These are phyloP conservation scores for Leccinum boreale DNA, from an alignment of 768 basidiomycete genomes.

Conservation along the genomic window DNA sequence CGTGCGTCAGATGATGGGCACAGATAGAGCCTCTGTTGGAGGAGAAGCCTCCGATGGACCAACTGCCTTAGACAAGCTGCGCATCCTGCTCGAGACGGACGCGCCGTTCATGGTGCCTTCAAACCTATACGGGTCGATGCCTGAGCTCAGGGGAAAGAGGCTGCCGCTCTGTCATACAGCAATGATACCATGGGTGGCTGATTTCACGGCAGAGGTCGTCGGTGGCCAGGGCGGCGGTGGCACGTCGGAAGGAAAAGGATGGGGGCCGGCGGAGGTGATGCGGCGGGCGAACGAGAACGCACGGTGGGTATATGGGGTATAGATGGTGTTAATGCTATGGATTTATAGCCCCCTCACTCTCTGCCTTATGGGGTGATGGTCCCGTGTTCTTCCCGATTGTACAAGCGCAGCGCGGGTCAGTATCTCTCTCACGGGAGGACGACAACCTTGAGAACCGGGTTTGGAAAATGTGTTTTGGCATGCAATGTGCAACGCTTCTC, in stretches of 20 bases:
- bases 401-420: no score
- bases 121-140: conserved; percentile 61
- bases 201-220: conserved; percentile 55
- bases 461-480: no score
- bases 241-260: conserved; percentile 16
- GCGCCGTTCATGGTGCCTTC: conserved; percentile 85
- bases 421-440: no score
- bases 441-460: no score
- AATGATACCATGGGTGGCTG: conserved; percentile 85
- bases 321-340: not conserved
- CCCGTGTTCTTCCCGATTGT: no score
- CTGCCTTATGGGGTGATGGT: no score
- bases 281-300: conserved; percentile 63
- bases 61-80: conserved; percentile 24
- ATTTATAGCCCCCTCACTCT: not conserved
- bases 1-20: conserved; percentile 49
- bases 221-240: conserved; percentile 24
- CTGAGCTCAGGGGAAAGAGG: conserved; percentile 45
- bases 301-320: conserved; percentile 50
- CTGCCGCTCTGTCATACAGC: conserved; percentile 73
- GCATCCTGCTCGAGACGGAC: conserved; percentile 78
- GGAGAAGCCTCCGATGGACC: not conserved
- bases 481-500: no score
- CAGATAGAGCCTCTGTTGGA: conserved; percentile 10
- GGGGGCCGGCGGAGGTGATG: conserved; percentile 59